A percentile compares a stretch with the other conserved stretches of the same genome.
Evolutionary conservation across 257 asterid species (phyloP).

Genomic region (Ajuga chamaepitys): DNA sequence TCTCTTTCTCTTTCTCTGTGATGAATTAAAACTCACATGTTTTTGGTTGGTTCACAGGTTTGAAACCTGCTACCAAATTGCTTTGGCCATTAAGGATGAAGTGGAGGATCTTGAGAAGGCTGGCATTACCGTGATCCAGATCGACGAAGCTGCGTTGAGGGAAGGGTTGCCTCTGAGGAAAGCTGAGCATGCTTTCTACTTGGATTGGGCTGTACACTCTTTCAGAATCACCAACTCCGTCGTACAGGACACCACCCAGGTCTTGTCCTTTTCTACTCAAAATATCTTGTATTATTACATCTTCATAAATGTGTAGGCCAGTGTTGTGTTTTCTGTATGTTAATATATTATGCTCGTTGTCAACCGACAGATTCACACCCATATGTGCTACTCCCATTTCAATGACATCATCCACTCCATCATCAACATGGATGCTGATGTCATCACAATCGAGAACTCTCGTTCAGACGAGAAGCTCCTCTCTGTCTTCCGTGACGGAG

Average conservation of each 20-base stretch:
- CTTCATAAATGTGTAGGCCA: too few species aligned
- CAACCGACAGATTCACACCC: conserved; percentile 78
- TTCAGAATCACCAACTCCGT: conserved; percentile 91
- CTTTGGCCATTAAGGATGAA: conserved; percentile 93
- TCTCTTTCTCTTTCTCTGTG: background rate
- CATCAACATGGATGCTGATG: conserved; percentile 97
- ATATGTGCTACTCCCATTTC: conserved; percentile 99
- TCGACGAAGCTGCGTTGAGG: conserved; percentile 96
- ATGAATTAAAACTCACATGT: background rate
- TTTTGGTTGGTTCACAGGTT: conserved; percentile 33
- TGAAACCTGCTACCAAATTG: conserved; percentile 92
- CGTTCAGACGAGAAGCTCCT: conserved; percentile 96
- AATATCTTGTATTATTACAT: too few species aligned
- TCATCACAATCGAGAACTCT: conserved; percentile 96
- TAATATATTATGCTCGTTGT: too few species aligned
- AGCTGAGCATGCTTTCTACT: conserved; percentile 82
- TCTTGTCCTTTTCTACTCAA: too few species aligned
- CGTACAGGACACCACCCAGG: conserved; percentile 91
- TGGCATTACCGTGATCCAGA: conserved; percentile 79
- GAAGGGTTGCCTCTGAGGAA: conserved; percentile 96
- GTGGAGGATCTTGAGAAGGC: conserved; percentile 99
- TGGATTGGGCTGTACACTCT: conserved; percentile 98
- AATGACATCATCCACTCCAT: conserved; percentile 94
- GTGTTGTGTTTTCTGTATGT: too few species aligned
- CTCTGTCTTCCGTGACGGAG: conserved; percentile 96